A percentile compares a stretch with the other conserved stretches of the same genome.
Conservation (phyloP, 495 filamentous ascomycete genomes). For the Corynascus novoguineensis region DNA sequence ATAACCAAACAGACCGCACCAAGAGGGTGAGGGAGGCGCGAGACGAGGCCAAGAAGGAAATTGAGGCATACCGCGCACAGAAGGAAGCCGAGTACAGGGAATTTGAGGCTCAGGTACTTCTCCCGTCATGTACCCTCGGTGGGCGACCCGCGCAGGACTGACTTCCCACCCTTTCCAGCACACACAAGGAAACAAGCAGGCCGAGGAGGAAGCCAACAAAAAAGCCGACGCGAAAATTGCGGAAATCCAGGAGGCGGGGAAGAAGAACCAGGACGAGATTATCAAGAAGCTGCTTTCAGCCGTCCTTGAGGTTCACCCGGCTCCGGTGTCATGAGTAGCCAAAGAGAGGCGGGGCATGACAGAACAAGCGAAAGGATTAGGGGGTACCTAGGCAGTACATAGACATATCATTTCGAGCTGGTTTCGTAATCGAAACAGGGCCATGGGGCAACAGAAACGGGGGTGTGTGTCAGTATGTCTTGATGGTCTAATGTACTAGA, state of each 20-base stretch:
- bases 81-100: constrained; percentile 95
- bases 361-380: too few relatives aligned
- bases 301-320: constrained; percentile 47
- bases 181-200: constrained; percentile 78
- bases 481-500: too few relatives aligned
- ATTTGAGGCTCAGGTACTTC: constrained; percentile 79
- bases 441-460: too few relatives aligned
- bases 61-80: constrained; percentile 83
- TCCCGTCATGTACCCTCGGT: not conserved
- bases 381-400: too few relatives aligned
- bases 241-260: constrained; percentile 74
- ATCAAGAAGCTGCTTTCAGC: constrained; percentile 72
- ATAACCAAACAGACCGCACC: constrained; percentile 67
- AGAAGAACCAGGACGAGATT: constrained; percentile 72
- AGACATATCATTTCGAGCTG: too few relatives aligned
- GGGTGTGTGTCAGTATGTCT: too few relatives aligned
- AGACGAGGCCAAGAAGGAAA: constrained; percentile 93
- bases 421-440: too few relatives aligned
- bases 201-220: constrained; percentile 77
- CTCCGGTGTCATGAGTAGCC: constrained; percentile 7
- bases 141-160: not conserved
- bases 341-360: not conserved
- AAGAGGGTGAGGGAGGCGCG: constrained; percentile 95
- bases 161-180: constrained; percentile 57
- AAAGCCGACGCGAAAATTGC: constrained; percentile 75